A percentile compares a stretch with the other conserved stretches of the same genome.
These are phyloP conservation scores for Oenanthe sinensis DNA, from an alignment of 129 eudicot genomes.

Conservation along the genomic window DNA sequence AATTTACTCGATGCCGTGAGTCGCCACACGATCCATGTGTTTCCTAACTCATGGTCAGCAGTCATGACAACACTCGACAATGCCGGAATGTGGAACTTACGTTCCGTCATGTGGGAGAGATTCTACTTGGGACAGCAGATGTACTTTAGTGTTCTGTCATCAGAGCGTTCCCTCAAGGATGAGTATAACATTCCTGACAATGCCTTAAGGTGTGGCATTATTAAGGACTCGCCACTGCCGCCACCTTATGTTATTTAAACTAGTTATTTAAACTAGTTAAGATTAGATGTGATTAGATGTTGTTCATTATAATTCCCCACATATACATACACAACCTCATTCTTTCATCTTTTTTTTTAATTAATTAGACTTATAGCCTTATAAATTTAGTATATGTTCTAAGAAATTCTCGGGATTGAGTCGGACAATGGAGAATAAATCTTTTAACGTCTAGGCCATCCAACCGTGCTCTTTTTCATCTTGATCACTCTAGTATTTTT, in stretches of 20 bases:
- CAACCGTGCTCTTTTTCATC: too few relatives aligned
- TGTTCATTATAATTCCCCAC: too few relatives aligned
- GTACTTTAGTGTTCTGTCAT: conserved; percentile 64
- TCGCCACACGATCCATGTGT: conserved; percentile 77
- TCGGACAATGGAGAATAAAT: too few relatives aligned
- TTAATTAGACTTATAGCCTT: too few relatives aligned
- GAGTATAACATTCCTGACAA: conserved; percentile 59
- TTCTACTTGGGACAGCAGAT: conserved; percentile 69
- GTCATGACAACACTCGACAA: conserved; percentile 77
- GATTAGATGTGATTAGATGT: neutral
- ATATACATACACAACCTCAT: too few relatives aligned
- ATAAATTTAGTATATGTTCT: too few relatives aligned
- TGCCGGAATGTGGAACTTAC: conserved; percentile 87
- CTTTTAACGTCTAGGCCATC: too few relatives aligned
- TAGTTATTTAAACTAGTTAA: conserved; percentile 1
- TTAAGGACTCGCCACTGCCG: conserved; percentile 47
- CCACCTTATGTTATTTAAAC: conserved; percentile 30
- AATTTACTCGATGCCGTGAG: conserved; percentile 73
- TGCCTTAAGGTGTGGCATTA: conserved; percentile 48
- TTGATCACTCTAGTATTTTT: too few relatives aligned
- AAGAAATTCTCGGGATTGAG: too few relatives aligned
- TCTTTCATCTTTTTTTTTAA: too few relatives aligned
- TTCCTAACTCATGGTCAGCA: conserved; percentile 86
- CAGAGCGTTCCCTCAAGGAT: conserved; percentile 59
- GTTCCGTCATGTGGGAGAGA: conserved; percentile 76